These are phyloP conservation scores for Priceomyces medius DNA, from an alignment of 805 yeast species.

Conservation along the genomic window DNA sequence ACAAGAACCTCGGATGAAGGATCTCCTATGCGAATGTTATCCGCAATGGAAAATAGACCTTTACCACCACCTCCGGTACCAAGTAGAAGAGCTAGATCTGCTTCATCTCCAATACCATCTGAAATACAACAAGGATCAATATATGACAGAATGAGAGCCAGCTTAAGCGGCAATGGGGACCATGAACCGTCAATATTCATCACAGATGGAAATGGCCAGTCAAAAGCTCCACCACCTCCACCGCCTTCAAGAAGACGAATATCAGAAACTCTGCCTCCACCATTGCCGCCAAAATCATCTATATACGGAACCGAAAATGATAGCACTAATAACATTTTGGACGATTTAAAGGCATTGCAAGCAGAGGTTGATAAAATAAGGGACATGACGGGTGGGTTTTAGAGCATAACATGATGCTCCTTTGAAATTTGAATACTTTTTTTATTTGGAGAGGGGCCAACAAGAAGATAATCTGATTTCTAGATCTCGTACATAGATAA, in stretches of 20 bases:
- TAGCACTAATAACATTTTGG: conserved; percentile 54
- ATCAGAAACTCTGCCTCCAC: conserved; percentile 12
- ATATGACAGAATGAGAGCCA: not conserved
- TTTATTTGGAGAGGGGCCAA: too few relatives aligned
- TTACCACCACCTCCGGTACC: conserved; percentile 36
- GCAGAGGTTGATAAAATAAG: conserved; percentile 65
- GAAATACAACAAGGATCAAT: not conserved
- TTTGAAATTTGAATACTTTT: too few relatives aligned
- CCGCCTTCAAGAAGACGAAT: conserved; percentile 39
- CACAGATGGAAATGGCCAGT: conserved; percentile 9
- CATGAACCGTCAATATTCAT: conserved; percentile 3
- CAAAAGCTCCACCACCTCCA: conserved; percentile 32
- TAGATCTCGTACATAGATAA: not conserved
- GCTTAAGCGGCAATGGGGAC: not conserved
- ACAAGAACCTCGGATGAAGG: conserved; percentile 17
- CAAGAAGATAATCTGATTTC: not conserved
- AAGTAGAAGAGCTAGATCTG: conserved; percentile 35
- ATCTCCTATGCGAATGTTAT: conserved; percentile 11
- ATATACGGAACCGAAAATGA: conserved; percentile 14
- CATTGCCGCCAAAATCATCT: conserved; percentile 28
- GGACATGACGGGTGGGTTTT: conserved; percentile 46
- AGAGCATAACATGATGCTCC: conserved; percentile 4
- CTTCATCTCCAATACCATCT: conserved; percentile 28
- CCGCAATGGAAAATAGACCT: conserved; percentile 11
- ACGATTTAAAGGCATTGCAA: conserved; percentile 65